phyloP scores from a whole-genome alignment of 148 eudicot species.

The Amaranthus cruentus region DNA sequence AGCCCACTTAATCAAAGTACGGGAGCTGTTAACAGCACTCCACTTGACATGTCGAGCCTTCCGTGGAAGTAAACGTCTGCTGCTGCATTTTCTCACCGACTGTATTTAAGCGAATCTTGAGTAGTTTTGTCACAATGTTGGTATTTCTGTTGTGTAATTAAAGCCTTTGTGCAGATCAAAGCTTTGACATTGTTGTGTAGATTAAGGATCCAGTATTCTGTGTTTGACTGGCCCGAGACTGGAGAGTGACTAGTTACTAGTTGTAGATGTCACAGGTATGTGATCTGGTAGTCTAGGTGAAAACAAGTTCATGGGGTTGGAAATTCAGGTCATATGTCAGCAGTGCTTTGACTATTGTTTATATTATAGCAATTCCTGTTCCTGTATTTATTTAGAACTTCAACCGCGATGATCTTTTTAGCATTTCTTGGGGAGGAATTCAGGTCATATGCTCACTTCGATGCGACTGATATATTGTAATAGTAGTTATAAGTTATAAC shows the following conservation, averaged over 20 bases:
- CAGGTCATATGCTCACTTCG: background rate
- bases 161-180: conserved; percentile 19
- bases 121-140: background rate
- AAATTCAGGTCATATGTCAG: background rate
- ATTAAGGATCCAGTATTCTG: conserved; percentile 2
- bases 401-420: background rate
- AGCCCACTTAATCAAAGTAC: conserved; percentile 69
- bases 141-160: conserved; percentile 10
- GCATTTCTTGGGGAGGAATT: background rate
- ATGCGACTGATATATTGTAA: background rate
- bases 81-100: conserved; percentile 5
- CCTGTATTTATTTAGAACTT: background rate
- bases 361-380: background rate
- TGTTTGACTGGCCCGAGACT: conserved; percentile 2
- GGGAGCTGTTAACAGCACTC: conserved; percentile 42
- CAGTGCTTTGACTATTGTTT: conserved; percentile 9
- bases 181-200: conserved; percentile 3
- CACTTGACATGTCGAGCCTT: conserved; percentile 40
- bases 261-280: conserved; percentile 9
- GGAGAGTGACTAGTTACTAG: conserved; percentile 8
- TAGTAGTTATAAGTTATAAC: conserved; percentile 2
- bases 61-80: conserved; percentile 56
- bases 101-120: conserved; percentile 6
- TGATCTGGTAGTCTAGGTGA: conserved; percentile 16
- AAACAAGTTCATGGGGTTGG: background rate